These are phyloP conservation scores for Aspergillus sp. DNA, from an alignment of 2,329 filamentous ascomycete species.

Conservation along the genomic window DNA sequence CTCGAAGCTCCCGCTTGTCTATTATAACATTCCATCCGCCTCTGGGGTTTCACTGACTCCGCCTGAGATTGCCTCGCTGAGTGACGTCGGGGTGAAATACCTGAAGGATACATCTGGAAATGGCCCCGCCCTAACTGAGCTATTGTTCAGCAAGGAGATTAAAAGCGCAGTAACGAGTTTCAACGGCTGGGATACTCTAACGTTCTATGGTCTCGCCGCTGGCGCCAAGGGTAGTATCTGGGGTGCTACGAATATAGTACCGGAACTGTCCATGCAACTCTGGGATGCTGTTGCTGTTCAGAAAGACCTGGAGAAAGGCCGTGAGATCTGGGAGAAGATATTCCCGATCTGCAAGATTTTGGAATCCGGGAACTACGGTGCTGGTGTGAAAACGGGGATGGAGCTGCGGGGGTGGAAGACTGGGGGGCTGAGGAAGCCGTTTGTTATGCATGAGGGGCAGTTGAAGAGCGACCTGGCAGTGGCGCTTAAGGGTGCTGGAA, in stretches of 20 bases:
- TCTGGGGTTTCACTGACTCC: conserved; percentile 45
- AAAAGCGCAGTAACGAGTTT: conserved; percentile 45
- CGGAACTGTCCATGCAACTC: conserved; percentile 50
- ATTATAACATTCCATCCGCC: conserved; percentile 54
- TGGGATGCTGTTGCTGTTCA: conserved; percentile 49
- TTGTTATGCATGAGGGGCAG: conserved; percentile 39
- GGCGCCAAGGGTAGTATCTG: conserved; percentile 52
- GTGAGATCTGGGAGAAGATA: conserved; percentile 51
- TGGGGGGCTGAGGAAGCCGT: conserved; percentile 52
- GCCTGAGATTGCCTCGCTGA: conserved; percentile 44
- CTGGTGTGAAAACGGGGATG: conserved; percentile 52
- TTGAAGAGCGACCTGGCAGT: conserved; percentile 35
- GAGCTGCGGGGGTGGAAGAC: conserved; percentile 48
- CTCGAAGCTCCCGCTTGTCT: conserved; percentile 47
- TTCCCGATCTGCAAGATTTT: conserved; percentile 53
- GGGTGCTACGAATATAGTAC: conserved; percentile 53
- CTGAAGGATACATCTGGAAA: conserved; percentile 56
- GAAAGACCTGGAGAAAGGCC: conserved; percentile 43
- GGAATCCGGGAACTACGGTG: conserved; percentile 49
- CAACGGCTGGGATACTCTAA: conserved; percentile 57
- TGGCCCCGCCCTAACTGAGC: conserved; percentile 50
- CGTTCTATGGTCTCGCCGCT: conserved; percentile 53
- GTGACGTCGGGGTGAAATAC: conserved; percentile 49
- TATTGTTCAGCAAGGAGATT: conserved; percentile 45
- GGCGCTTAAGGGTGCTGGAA: conserved; percentile 41